Evolutionary conservation across 768 basidiomycete genomes (phyloP), one percentile per base, ranked within the genome.

Genomic region (Cubamyces sp.): DNA sequence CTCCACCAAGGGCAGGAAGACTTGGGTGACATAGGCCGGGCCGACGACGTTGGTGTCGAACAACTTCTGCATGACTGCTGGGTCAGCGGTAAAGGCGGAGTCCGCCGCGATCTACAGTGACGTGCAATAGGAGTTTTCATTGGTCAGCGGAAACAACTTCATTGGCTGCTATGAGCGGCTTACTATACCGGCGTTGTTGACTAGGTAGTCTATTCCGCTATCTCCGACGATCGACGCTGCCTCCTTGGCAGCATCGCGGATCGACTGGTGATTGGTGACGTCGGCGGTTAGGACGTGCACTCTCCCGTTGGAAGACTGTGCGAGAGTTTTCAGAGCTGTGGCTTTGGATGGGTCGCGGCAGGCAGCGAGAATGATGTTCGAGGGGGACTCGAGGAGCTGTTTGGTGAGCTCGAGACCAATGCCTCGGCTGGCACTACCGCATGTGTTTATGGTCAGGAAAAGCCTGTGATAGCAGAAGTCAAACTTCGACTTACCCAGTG

Each of bases 101-200:
- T 57, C 61, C n/a, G 28, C 18, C 54, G 46, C 25, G 42, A 45
- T 16, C 41, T 45, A 16, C 14, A 16, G n/a, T 34, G 15, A 9
- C 21, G 25, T 9, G 11, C 46, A 8, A 14, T 11, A 34, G 1
- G 56, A 37, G 15, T 18, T 28, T 42, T 6, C 14, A 46, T n/a
- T 12, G 21, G 19, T 21, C 34, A 37, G 16, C 21, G 23, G 5
- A 23, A 5, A 37, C 16, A 15, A 5, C 23, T 4, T 15, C 19
- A 23, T 8, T 23, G 23, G 25, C 6, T 18, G 19, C n/a, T 11
- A 40, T 25, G 19, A 18, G 5, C 18, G 18, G 18, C 46, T 54
- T 54, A 76, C 77, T 26, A 76, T 61, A 1, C 67, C 77, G 8
- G 77, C 76, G 41, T 77, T 77, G 66, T 78, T 79, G 54, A 78